Conservation (phyloP, 106 monocot genomes). For the Dendrobium nobile region DNA sequence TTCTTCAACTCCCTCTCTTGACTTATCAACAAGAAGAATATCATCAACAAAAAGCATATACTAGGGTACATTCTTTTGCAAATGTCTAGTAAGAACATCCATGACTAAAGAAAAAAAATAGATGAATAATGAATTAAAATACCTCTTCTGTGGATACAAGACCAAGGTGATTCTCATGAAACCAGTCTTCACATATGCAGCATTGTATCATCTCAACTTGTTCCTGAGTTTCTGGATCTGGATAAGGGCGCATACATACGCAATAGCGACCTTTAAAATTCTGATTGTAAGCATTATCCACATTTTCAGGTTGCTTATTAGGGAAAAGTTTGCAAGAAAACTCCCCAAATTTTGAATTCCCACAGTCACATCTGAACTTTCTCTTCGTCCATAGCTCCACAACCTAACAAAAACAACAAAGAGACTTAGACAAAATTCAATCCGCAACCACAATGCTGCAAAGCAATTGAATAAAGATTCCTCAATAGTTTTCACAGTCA, state of each 20-base stretch:
- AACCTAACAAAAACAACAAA: constrained; percentile 33
- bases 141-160: constrained; percentile 66
- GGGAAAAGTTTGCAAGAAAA: constrained; percentile 68
- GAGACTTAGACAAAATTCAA: not conserved
- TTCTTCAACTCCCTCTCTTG: too few species aligned
- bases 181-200: constrained; percentile 98
- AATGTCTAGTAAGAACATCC: too few species aligned
- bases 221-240: constrained; percentile 77
- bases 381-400: constrained; percentile 99
- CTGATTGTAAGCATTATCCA: constrained; percentile 73
- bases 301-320: constrained; percentile 66
- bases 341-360: constrained; percentile 84
- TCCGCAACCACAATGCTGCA: not conserved
- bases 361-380: constrained; percentile 92
- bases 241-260: constrained; percentile 79
- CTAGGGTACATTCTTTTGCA: too few species aligned
- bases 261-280: constrained; percentile 93
- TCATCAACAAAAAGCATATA: too few species aligned
- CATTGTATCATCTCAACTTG: constrained; percentile 98
- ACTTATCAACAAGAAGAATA: too few species aligned
- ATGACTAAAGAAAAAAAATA: too few species aligned
- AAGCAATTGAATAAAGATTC: not conserved
- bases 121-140: not conserved
- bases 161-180: constrained; percentile 90
- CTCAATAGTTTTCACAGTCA: not conserved